Conservation (phyloP, 2,329 filamentous ascomycete genomes). For the Purpureocillium takamizusanense region DNA sequence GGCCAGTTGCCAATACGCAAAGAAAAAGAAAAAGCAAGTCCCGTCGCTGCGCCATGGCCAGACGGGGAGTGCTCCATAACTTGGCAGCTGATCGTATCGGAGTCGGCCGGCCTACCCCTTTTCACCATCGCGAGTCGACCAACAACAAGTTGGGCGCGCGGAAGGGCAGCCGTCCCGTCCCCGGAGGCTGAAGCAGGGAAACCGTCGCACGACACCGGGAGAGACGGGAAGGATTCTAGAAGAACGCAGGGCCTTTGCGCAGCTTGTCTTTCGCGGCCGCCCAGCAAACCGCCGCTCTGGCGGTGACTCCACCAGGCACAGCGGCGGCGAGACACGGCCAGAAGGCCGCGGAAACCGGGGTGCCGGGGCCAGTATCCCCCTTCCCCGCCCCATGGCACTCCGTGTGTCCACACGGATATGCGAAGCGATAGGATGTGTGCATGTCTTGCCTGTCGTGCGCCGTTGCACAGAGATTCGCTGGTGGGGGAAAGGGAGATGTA, state of each 20-base stretch:
- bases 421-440: neutral
- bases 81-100: too few relatives aligned
- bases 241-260: neutral
- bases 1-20: too few relatives aligned
- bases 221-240: neutral
- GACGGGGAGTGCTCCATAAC: too few relatives aligned
- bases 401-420: too few relatives aligned
- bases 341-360: neutral
- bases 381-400: too few relatives aligned
- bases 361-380: neutral
- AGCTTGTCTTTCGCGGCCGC: neutral
- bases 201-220: neutral
- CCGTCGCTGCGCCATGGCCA: too few relatives aligned
- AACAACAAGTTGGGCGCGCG: neutral
- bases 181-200: neutral
- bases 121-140: too few relatives aligned
- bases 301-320: neutral
- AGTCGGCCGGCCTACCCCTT: too few relatives aligned
- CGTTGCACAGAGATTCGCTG: constrained; percentile 1
- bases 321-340: neutral
- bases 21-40: too few relatives aligned
- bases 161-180: neutral
- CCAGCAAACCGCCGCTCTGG: neutral
- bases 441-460: neutral
- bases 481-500: neutral